A percentile compares a stretch with the other conserved stretches of the same genome.
These are phyloP conservation scores for Aspergillus felis DNA, from an alignment of 2,329 filamentous ascomycete species.

Conservation along the genomic window DNA sequence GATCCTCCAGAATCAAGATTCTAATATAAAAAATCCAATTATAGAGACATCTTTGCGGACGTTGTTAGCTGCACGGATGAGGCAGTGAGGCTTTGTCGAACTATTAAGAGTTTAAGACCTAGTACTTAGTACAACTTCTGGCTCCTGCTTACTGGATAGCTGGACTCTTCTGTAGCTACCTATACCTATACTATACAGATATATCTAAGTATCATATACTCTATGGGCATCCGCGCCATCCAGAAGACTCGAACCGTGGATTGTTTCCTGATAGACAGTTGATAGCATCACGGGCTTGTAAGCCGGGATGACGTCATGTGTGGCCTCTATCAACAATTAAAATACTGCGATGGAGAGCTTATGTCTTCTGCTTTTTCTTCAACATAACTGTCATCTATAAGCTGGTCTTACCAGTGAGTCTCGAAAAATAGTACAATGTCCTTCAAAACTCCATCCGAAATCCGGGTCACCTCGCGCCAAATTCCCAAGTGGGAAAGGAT, in stretches of 20 bases:
- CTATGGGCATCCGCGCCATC: neutral
- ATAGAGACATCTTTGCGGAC: neutral
- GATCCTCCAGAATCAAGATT: neutral
- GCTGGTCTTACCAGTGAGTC: neutral
- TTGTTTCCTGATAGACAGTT: neutral
- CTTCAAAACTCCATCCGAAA: constrained; percentile 45
- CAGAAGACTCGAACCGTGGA: neutral
- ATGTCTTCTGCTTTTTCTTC: neutral
- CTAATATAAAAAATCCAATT: neutral
- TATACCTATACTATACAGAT: too few species aligned
- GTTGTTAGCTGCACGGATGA: neutral
- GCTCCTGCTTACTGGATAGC: neutral
- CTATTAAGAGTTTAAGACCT: too few species aligned
- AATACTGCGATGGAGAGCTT: neutral
- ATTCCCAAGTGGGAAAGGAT: constrained; percentile 56
- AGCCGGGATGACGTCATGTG: constrained; percentile 8
- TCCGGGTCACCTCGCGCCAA: constrained; percentile 55
- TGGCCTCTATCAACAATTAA: neutral
- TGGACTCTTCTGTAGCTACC: neutral
- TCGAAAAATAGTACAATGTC: constrained; percentile 19
- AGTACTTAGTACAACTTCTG: neutral
- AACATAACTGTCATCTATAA: neutral
- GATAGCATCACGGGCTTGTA: neutral
- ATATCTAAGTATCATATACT: neutral
- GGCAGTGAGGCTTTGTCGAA: neutral